A percentile compares a stretch with the other conserved stretches of the same genome.
phyloP scores from a whole-genome alignment of 2,329 filamentous ascomycete genomes.

The Tolypocladium pustulatum region DNA sequence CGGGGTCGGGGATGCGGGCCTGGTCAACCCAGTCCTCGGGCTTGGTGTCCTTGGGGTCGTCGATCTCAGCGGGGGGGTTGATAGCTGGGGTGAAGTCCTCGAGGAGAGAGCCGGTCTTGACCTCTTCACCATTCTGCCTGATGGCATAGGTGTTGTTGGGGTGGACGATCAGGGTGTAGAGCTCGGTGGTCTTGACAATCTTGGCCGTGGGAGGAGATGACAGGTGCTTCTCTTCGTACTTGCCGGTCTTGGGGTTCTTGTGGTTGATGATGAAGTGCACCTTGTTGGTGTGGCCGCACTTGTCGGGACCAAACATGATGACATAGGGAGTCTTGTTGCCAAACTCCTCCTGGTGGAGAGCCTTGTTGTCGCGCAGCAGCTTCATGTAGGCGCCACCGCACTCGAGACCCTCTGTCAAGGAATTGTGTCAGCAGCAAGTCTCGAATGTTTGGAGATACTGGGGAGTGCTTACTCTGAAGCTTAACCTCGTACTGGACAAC shows the following conservation, averaged over 20 bases:
- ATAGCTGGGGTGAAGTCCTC: constrained; percentile 91
- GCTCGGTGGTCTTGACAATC: constrained; percentile 82
- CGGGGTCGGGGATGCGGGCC: constrained; percentile 80
- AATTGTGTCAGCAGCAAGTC: neutral
- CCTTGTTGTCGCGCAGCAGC: constrained; percentile 95
- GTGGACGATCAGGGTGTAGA: constrained; percentile 95
- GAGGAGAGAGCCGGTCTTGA: constrained; percentile 82
- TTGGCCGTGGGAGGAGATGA: constrained; percentile 71
- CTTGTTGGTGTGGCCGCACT: constrained; percentile 99
- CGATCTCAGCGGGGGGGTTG: constrained; percentile 91
- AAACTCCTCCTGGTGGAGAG: constrained; percentile 95
- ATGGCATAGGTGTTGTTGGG: constrained; percentile 94
- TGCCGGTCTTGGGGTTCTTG: constrained; percentile 99
- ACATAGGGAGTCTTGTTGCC: constrained; percentile 95
- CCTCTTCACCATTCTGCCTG: constrained; percentile 78
- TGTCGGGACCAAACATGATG: constrained; percentile 99
- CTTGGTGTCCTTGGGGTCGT: constrained; percentile 88
- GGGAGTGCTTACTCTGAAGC: constrained; percentile 69
- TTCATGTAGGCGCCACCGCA: constrained; percentile 99
- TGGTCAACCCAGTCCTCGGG: constrained; percentile 94
- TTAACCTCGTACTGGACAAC: constrained; percentile 99
- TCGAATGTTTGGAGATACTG: neutral
- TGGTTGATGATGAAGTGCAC: constrained; percentile 98
- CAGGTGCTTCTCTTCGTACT: constrained; percentile 99
- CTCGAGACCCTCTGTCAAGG: constrained; percentile 68